Conservation (phyloP, 148 eudicot genomes). For the Camellia sinensis region DNA sequence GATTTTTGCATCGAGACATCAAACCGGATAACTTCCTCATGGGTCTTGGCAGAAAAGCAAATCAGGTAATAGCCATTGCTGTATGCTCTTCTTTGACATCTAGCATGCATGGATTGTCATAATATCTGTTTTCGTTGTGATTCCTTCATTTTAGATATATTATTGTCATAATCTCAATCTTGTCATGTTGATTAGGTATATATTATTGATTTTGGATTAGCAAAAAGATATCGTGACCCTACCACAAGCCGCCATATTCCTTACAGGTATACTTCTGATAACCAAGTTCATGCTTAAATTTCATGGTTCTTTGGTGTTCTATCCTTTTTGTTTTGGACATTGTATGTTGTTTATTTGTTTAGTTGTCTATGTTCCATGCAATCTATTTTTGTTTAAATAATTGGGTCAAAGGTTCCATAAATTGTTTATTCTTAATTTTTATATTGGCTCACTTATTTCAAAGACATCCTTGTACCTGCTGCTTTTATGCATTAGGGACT, state of each 20-base stretch:
- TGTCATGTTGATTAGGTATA: slow-evolving; percentile 11
- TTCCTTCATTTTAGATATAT: background rate
- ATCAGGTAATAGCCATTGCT: slow-evolving; percentile 15
- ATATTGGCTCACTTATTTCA: too few species aligned
- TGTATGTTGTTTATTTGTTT: too few species aligned
- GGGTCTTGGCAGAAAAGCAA: slow-evolving; percentile 29
- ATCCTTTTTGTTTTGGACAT: background rate
- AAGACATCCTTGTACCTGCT: too few species aligned
- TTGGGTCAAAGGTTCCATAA: too few species aligned
- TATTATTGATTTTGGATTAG: slow-evolving; percentile 18
- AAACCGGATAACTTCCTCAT: slow-evolving; percentile 28
- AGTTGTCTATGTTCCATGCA: too few species aligned
- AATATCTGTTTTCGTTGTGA: too few species aligned
- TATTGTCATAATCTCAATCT: background rate
- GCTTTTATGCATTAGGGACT: too few species aligned
- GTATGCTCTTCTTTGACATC: background rate
- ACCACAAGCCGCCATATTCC: slow-evolving; percentile 22
- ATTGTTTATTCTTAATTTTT: too few species aligned
- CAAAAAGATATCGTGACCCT: slow-evolving; percentile 19
- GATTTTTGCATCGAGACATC: too few species aligned
- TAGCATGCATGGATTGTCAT: too few species aligned
- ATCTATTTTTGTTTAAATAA: too few species aligned
- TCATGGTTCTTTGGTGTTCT: background rate
- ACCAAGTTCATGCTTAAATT: background rate
- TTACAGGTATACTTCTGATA: slow-evolving; percentile 14